phyloP scores from a whole-genome alignment of 23 red algal species.

The Pyropia yezoensis region DNA sequence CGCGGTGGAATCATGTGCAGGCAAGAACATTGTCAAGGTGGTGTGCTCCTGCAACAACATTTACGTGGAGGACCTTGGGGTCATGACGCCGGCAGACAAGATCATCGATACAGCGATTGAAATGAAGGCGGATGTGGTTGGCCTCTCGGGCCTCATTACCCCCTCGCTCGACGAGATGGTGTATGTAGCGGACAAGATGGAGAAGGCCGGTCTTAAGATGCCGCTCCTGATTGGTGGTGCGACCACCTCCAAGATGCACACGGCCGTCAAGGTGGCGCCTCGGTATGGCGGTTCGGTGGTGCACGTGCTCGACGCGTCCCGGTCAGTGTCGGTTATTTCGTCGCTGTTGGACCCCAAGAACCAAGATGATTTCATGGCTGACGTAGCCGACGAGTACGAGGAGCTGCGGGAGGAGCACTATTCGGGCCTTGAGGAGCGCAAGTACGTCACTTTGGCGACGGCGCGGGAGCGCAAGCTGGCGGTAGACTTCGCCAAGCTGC shows the following conservation, averaged over 20 bases:
- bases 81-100: conserved; percentile 67
- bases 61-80: conserved; percentile 58
- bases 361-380: conserved; percentile 56
- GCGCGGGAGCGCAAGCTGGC: conserved; percentile 33
- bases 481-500: conserved; percentile 49
- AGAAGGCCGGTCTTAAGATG: conserved; percentile 53
- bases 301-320: conserved; percentile 73
- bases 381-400: conserved; percentile 74
- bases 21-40: conserved; percentile 80
- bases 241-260: conserved; percentile 81
- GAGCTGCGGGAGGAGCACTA: conserved; percentile 82
- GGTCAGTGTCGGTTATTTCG: conserved; percentile 62
- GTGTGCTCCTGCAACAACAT: conserved; percentile 76
- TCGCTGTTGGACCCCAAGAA: conserved; percentile 44
- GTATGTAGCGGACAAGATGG: conserved; percentile 42
- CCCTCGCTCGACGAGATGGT: conserved; percentile 82
- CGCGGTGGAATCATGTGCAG: no score
- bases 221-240: conserved; percentile 64
- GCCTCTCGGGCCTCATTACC: conserved; percentile 69
- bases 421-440: conserved; percentile 69
- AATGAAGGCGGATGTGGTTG: conserved; percentile 54
- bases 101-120: conserved; percentile 62
- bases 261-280: conserved; percentile 63
- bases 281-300: conserved; percentile 43
- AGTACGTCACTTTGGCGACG: conserved; percentile 34